Evolutionary conservation across 495 filamentous ascomycete genomes (phyloP), one percentile per base, ranked within the genome.

Genomic region (Penicillium silybi): DNA sequence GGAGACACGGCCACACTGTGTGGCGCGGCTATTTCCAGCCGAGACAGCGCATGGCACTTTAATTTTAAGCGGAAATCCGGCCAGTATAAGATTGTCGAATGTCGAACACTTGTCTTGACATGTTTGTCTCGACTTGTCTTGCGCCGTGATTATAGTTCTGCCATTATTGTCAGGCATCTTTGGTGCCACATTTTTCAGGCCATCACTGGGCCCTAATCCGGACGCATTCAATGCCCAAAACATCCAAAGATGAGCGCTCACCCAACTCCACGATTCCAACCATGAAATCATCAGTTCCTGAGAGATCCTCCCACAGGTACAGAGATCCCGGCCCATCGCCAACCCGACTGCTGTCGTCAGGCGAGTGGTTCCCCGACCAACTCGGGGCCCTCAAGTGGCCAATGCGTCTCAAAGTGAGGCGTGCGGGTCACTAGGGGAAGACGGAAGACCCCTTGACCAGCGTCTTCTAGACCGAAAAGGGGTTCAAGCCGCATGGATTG

Each of bases 381-480:
- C 50, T 18, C 44, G 42, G 50, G 26, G 27, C 25, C 22, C 54
- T 61, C 58, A 51, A 53, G 54, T 61, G 58, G 58, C 54, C 58
- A 54, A 41, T 61, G 58, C 58, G 57, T 50, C 35, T 41, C 41
- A 59, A 59, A 59, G 56, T 59, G 56, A 59, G 56, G 56, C 56
- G 56, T 44, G 48, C 39, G 48, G 48, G 41, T 51, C 44, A 17
- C 40, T 29, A 13, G 26, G 27, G 25, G 16, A 18, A 18, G 41
- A n/a, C 18, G 3, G 34, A n/a, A n/a, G n/a, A n/a, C 17, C 40
- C 18, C 20, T 25, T 25, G 41, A 32, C 26, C 29, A 27, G 22
- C 18, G 18, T 26, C 29, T 51, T 37, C 34, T 16, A 17, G 41
- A 29, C 22, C 11, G 41, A 27, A 10, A 17, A 35, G 29, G n/a